These are phyloP conservation scores for Penicillium sp. DNA, from an alignment of 2,329 filamentous ascomycete species.

Conservation along the genomic window DNA sequence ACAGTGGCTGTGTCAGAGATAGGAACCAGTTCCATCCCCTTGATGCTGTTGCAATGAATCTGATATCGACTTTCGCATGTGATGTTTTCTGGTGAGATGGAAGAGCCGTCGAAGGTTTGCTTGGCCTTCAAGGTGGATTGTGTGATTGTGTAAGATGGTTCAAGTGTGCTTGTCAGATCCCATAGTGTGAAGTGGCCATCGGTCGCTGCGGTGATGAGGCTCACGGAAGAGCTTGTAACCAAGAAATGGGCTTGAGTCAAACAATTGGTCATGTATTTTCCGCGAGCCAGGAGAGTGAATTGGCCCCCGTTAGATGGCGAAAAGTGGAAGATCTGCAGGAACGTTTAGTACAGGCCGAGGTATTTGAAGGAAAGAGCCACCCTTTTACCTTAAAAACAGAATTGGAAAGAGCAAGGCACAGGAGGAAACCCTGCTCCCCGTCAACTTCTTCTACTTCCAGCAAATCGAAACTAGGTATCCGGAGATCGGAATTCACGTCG, in stretches of 20 bases:
- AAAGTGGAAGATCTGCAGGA: conserved; percentile 47
- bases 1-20: conserved; percentile 43
- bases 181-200: conserved; percentile 73
- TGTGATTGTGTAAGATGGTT: conserved; percentile 28
- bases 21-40: conserved; percentile 47
- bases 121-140: conserved; percentile 20
- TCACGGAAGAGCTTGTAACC: conserved; percentile 44
- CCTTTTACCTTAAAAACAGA: conserved; percentile 64
- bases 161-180: conserved; percentile 40
- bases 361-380: not conserved
- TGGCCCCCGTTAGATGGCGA: conserved; percentile 21
- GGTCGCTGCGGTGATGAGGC: conserved; percentile 66
- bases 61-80: conserved; percentile 42
- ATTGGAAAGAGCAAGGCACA: conserved; percentile 79
- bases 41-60: conserved; percentile 80
- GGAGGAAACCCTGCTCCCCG: conserved; percentile 46
- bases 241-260: conserved; percentile 61
- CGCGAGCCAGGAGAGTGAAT: conserved; percentile 50
- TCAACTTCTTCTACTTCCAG: conserved; percentile 29
- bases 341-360: conserved; percentile 11
- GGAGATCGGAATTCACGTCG: conserved; percentile 62
- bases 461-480: conserved; percentile 77
- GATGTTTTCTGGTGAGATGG: conserved; percentile 20
- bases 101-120: conserved; percentile 22
- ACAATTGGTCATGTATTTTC: conserved; percentile 69